Evolutionary conservation across 1,284 basidiomycete species (phyloP).

Genomic region (Cerioporus squamosus): DNA sequence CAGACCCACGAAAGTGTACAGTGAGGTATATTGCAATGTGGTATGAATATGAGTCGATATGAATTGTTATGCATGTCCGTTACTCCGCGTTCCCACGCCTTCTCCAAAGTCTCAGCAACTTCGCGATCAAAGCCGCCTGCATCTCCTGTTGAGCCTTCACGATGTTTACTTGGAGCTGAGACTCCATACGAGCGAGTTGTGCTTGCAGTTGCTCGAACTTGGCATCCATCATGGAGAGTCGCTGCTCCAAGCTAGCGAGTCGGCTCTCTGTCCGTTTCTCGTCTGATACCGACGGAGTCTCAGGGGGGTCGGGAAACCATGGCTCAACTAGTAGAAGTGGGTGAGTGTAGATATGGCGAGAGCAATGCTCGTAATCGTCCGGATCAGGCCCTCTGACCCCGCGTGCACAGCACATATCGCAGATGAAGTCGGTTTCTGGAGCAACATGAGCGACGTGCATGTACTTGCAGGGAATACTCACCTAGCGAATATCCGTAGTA

Average conservation of each 20-base stretch:
- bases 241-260: constrained; percentile 7
- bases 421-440: constrained; percentile 9
- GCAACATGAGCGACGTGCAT: background rate
- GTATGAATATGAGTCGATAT: too few relatives aligned
- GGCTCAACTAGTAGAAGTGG: constrained; percentile 5
- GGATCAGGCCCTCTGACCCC: constrained; percentile 1
- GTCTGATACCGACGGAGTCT: background rate
- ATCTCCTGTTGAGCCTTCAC: background rate
- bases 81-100: background rate
- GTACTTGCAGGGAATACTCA: background rate
- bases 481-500: background rate
- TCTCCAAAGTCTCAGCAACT: background rate
- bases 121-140: background rate
- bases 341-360: constrained; percentile 1
- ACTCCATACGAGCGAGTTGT: constrained; percentile 1
- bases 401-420: constrained; percentile 1
- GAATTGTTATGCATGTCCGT: background rate
- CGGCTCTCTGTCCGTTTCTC: background rate
- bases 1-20: too few relatives aligned
- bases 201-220: constrained; percentile 9
- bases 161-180: background rate
- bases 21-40: background rate
- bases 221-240: constrained; percentile 6
- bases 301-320: background rate
- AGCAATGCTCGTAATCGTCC: background rate